A percentile compares a stretch with the other conserved stretches of the same genome.
These are phyloP conservation scores for Cryphonectria parasitica DNA, from an alignment of 2,329 filamentous ascomycete genomes.

Conservation along the genomic window DNA sequence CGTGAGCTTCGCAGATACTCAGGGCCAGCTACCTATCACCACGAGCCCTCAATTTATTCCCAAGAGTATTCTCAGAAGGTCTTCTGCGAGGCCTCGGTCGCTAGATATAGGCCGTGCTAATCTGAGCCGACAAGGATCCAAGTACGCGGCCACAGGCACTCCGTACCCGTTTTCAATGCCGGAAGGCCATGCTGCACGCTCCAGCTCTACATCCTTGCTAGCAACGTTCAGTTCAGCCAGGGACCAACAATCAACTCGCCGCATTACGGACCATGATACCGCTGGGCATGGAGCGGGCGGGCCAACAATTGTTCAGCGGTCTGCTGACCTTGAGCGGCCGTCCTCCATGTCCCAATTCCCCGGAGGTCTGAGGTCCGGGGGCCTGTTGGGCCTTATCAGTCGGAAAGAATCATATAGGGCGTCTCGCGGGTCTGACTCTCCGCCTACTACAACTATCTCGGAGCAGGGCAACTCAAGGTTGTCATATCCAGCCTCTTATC, in stretches of 20 bases:
- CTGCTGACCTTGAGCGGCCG: not conserved
- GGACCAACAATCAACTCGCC: not conserved
- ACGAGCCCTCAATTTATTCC: not conserved
- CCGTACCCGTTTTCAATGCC: not conserved
- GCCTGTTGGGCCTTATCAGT: not conserved
- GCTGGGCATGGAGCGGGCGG: not conserved
- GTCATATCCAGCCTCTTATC: not conserved
- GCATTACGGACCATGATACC: not conserved
- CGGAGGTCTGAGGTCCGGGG: not conserved
- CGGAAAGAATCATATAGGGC: not conserved
- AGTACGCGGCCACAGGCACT: not conserved
- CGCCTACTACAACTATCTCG: not conserved
- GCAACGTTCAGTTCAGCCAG: not conserved
- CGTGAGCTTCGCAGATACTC: constrained; percentile 20
- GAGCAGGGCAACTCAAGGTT: too few species aligned
- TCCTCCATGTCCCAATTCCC: not conserved
- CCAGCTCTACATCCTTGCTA: not conserved
- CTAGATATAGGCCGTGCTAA: constrained; percentile 5
- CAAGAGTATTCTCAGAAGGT: constrained; percentile 6
- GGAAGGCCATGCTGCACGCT: not conserved
- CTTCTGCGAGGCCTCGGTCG: not conserved
- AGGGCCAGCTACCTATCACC: not conserved
- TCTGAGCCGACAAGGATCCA: too few species aligned
- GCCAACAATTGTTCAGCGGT: not conserved
- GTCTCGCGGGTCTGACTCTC: not conserved